Percentiles rank a stretch among this genome's conserved stretches.
phyloP scores from a whole-genome alignment of 192 early-diverging fungal species.

The Backusella tarrabulga region DNA sequence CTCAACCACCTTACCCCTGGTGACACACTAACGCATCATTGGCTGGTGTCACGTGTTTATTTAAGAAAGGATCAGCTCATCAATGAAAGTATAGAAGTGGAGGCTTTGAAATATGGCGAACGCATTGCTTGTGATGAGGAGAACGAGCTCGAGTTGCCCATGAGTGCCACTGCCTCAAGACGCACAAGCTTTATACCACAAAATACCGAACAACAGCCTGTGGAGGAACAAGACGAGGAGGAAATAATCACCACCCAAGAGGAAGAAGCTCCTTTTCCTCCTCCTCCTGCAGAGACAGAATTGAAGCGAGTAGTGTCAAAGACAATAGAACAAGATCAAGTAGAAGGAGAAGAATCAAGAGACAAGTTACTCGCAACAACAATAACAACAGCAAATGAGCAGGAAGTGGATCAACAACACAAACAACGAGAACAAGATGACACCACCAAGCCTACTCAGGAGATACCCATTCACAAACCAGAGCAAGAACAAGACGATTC shows the following conservation, averaged over 20 bases:
- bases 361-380: not conserved
- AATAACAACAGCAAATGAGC: not conserved
- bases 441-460: not conserved
- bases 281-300: not conserved
- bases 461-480: not conserved
- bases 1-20: conserved; percentile 30
- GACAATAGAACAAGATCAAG: not conserved
- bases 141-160: not conserved
- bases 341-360: not conserved
- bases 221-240: not conserved
- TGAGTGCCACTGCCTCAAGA: not conserved
- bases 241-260: not conserved
- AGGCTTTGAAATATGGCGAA: conserved; percentile 44
- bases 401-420: not conserved
- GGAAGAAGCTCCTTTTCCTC: too few relatives aligned
- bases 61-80: conserved; percentile 56
- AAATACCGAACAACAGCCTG: not conserved
- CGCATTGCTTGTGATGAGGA: conserved; percentile 37
- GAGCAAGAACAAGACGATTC: not conserved
- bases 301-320: not conserved
- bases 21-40: conserved; percentile 47
- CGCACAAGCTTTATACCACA: conserved; percentile 9
- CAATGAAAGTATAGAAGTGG: conserved; percentile 52
- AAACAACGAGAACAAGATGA: not conserved
- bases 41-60: conserved; percentile 54